Conservation (phyloP, 495 filamentous ascomycete species). For the Podospora pseudopauciseta region DNA sequence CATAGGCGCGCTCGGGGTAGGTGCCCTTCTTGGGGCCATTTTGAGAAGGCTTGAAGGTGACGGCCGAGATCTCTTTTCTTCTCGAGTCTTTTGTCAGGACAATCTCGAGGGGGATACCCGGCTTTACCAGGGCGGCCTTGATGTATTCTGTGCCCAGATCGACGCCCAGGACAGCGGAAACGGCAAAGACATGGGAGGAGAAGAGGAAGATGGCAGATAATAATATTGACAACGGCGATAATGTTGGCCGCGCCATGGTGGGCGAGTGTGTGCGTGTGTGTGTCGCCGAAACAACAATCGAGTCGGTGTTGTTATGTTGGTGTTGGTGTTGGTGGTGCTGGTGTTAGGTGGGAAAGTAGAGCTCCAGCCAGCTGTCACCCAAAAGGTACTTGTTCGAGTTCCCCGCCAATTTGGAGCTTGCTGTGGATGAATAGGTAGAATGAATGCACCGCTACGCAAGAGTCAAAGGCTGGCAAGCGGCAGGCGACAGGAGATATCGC, state of each 20-base stretch:
- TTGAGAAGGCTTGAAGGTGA: conserved; percentile 84
- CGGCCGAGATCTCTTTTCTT: conserved; percentile 86
- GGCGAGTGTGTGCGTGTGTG: conserved; percentile 22
- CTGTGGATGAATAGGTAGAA: conserved; percentile 3
- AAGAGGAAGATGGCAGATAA: conserved; percentile 49
- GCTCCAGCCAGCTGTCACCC: conserved; percentile 4
- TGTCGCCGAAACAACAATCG: conserved; percentile 12
- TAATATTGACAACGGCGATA: conserved; percentile 44
- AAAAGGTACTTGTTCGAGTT: not conserved
- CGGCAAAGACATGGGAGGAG: conserved; percentile 48
- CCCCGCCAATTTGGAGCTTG: not conserved
- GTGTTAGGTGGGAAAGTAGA: conserved; percentile 1
- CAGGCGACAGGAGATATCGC: not conserved
- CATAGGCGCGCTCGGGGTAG: conserved; percentile 89
- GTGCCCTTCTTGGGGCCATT: conserved; percentile 52
- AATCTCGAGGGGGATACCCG: conserved; percentile 96
- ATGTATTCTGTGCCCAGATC: conserved; percentile 97
- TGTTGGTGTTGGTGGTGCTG: not conserved
- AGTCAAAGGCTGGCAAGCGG: not conserved
- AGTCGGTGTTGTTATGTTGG: not conserved
- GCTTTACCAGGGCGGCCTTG: conserved; percentile 94
- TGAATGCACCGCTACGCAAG: conserved; percentile 20
- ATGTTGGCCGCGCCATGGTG: conserved; percentile 41
- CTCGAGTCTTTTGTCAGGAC: conserved; percentile 98
- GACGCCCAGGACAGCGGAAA: conserved; percentile 78